These are phyloP conservation scores for Chalciporus pseudorubinellus DNA, from an alignment of 768 basidiomycete genomes.

Conservation along the genomic window DNA sequence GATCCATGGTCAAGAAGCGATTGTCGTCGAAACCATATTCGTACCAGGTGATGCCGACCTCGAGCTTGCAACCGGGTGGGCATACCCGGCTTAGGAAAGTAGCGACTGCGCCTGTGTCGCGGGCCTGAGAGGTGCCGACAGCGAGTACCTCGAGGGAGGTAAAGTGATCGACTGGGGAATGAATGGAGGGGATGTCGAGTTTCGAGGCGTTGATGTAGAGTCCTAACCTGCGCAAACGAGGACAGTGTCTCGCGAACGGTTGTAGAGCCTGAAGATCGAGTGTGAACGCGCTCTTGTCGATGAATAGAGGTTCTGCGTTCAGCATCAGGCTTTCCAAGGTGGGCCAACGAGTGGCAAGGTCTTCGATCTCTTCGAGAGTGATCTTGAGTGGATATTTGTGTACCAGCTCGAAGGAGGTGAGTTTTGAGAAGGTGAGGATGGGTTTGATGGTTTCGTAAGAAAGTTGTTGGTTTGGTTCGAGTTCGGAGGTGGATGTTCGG, in stretches of 20 bases:
- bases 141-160: constrained; percentile 30
- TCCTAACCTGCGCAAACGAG: constrained; percentile 34
- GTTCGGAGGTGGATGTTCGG: constrained; percentile 9
- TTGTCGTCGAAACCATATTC: constrained; percentile 16
- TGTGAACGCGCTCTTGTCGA: constrained; percentile 9
- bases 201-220: constrained; percentile 37
- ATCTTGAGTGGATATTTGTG: constrained; percentile 34
- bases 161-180: constrained; percentile 17
- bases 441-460: constrained; percentile 38
- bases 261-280: constrained; percentile 41
- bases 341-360: constrained; percentile 46
- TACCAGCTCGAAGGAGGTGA: constrained; percentile 34
- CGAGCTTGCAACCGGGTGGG: constrained; percentile 41
- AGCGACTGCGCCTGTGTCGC: constrained; percentile 43
- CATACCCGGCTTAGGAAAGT: constrained; percentile 54
- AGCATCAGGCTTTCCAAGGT: constrained; percentile 42
- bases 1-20: constrained; percentile 6
- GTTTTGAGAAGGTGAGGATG: constrained; percentile 30
- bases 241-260: constrained; percentile 41
- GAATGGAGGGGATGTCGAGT: constrained; percentile 12
- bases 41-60: constrained; percentile 50
- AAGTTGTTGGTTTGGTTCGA: constrained; percentile 27
- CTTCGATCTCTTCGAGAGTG: constrained; percentile 42
- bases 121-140: constrained; percentile 50
- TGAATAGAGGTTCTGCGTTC: constrained; percentile 45